Conservation (phyloP, 2,329 filamentous ascomycete genomes). For the Xylaria sp. region DNA sequence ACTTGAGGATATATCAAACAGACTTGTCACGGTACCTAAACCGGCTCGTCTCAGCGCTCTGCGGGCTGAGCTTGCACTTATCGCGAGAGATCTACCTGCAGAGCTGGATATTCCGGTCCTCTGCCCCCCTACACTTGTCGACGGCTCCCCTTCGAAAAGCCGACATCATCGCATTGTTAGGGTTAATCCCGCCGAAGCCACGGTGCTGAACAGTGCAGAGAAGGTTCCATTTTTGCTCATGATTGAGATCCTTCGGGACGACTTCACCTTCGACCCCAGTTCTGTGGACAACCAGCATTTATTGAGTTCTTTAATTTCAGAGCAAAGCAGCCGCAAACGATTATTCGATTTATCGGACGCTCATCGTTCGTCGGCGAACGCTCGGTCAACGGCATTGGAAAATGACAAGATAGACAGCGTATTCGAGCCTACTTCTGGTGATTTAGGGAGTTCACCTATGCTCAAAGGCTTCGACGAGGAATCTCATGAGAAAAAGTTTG, state of each 20-base stretch:
- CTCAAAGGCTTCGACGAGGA: conserved; percentile 52
- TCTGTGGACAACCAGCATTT: conserved; percentile 67
- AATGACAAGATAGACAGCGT: conserved; percentile 58
- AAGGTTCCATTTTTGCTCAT: conserved; percentile 81
- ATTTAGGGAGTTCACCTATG: conserved; percentile 68
- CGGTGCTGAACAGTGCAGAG: conserved; percentile 79
- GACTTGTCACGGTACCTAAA: conserved; percentile 77
- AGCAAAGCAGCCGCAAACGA: conserved; percentile 52
- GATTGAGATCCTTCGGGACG: conserved; percentile 75
- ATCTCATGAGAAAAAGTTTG: conserved; percentile 32
- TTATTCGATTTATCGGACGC: conserved; percentile 68
- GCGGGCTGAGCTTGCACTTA: conserved; percentile 72
- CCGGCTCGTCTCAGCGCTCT: conserved; percentile 74
- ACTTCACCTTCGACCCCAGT: conserved; percentile 76
- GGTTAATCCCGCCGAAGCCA: conserved; percentile 77
- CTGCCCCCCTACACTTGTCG: conserved; percentile 67
- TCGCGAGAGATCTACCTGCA: conserved; percentile 73
- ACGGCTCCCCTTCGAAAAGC: conserved; percentile 69
- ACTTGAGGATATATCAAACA: conserved; percentile 77
- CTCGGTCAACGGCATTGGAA: conserved; percentile 40
- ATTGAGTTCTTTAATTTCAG: conserved; percentile 51
- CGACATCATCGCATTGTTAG: conserved; percentile 78
- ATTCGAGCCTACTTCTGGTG: conserved; percentile 75
- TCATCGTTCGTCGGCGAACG: conserved; percentile 44
- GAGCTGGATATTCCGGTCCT: conserved; percentile 81